Percentiles rank a stretch among this genome's conserved stretches.
These are phyloP conservation scores for Ceratocystis lukuohia DNA, from an alignment of 2,329 filamentous ascomycete genomes.

Conservation along the genomic window DNA sequence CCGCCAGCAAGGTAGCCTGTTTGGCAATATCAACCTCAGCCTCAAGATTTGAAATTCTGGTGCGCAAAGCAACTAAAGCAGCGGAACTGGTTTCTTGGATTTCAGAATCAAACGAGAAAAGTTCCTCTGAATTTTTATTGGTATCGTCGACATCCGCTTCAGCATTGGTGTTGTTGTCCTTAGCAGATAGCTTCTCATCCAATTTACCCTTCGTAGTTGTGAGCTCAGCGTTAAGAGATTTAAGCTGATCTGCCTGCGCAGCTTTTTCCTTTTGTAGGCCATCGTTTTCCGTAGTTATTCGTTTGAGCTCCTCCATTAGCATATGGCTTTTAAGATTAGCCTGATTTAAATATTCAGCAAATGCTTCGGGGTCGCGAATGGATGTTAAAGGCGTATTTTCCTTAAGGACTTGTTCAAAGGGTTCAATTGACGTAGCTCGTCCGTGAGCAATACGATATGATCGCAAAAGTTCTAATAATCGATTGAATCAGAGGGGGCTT, in stretches of 20 bases:
- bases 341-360: slow-evolving; percentile 84
- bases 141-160: slow-evolving; percentile 29
- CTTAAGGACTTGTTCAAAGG: slow-evolving; percentile 79
- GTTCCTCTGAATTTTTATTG: slow-evolving; percentile 37
- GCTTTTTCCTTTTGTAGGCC: slow-evolving; percentile 62
- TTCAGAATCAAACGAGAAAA: slow-evolving; percentile 89
- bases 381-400: slow-evolving; percentile 87
- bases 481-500: not conserved
- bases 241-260: slow-evolving; percentile 22
- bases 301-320: slow-evolving; percentile 85
- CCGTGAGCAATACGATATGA: slow-evolving; percentile 88
- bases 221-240: slow-evolving; percentile 40
- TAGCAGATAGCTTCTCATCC: not conserved
- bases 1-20: slow-evolving; percentile 55
- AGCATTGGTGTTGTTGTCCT: slow-evolving; percentile 20
- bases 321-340: slow-evolving; percentile 77
- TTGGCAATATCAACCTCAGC: slow-evolving; percentile 57
- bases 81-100: slow-evolving; percentile 59
- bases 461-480: slow-evolving; percentile 57
- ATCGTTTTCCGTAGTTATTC: slow-evolving; percentile 70
- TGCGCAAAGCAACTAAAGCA: slow-evolving; percentile 57
- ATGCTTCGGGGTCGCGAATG: slow-evolving; percentile 68
- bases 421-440: slow-evolving; percentile 74
- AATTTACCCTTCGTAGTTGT: slow-evolving; percentile 25
- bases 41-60: slow-evolving; percentile 54